These are phyloP conservation scores for Rhodomyrtus psidioides DNA, from an alignment of 441 rosid species.

Conservation along the genomic window DNA sequence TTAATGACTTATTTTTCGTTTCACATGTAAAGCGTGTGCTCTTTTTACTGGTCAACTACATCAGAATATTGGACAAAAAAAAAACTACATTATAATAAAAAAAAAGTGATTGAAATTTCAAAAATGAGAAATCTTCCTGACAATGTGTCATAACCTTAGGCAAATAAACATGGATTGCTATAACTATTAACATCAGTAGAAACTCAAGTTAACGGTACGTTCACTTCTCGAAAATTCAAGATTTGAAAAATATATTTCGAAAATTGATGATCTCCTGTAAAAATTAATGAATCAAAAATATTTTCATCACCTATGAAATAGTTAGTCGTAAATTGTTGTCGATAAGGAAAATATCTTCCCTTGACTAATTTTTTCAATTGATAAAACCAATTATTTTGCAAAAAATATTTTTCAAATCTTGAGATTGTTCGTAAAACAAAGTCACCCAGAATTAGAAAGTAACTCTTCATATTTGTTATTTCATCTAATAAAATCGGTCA, in stretches of 20 bases:
- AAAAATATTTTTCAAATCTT: too few species aligned
- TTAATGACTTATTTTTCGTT: neutral
- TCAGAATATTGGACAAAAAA: neutral
- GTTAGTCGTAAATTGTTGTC: too few species aligned
- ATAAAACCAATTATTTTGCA: too few species aligned
- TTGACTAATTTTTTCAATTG: too few species aligned
- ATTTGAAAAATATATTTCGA: too few species aligned
- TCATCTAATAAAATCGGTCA: neutral
- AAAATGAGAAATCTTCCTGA: neutral
- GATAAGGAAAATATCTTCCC: too few species aligned
- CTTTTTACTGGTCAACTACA: neutral
- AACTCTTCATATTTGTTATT: neutral
- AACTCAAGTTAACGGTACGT: neutral
- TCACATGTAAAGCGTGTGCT: neutral
- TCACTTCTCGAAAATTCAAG: too few species aligned
- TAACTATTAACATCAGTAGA: neutral
- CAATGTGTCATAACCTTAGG: neutral
- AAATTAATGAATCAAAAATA: too few species aligned
- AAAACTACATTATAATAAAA: neutral
- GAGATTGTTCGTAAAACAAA: too few species aligned
- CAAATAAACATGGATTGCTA: neutral
- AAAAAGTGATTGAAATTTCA: neutral
- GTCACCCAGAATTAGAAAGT: neutral
- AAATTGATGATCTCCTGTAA: too few species aligned
- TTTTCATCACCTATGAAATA: too few species aligned